Evolutionary conservation across 2,329 filamentous ascomycete genomes (phyloP).

Genomic region (Beauveria caledonica): DNA sequence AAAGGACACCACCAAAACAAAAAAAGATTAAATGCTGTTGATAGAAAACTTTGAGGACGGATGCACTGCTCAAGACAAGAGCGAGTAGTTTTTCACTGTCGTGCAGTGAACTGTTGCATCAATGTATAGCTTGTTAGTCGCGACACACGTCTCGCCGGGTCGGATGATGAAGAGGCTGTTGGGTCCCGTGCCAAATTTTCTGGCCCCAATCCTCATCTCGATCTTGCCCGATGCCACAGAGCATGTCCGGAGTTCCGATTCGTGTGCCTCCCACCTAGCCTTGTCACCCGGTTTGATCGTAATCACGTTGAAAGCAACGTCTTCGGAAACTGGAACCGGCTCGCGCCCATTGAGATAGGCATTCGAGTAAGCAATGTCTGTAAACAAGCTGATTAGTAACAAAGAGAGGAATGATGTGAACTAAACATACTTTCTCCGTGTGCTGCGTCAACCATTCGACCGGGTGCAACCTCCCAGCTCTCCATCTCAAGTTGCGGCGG

Average conservation of each 20-base stretch:
- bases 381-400: background rate
- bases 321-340: constrained; percentile 28
- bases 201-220: constrained; percentile 27
- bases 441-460: constrained; percentile 25
- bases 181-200: constrained; percentile 33
- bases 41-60: background rate
- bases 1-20: background rate
- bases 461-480: constrained; percentile 38
- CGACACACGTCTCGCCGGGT: constrained; percentile 28
- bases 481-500: constrained; percentile 28
- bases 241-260: constrained; percentile 28
- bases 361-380: constrained; percentile 37
- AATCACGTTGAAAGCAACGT: constrained; percentile 33
- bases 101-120: constrained; percentile 37
- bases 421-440: constrained; percentile 28
- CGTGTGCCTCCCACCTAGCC: constrained; percentile 22
- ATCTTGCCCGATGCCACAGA: constrained; percentile 35
- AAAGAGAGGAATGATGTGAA: background rate
- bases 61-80: background rate
- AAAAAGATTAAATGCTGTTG: background rate
- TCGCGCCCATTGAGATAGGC: constrained; percentile 31
- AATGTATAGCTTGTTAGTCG: constrained; percentile 36
- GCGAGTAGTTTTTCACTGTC: constrained; percentile 20
- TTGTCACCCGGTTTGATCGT: constrained; percentile 31
- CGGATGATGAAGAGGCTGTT: constrained; percentile 37